Percentiles rank a stretch among this genome's conserved stretches.
Evolutionary conservation across 2,329 filamentous ascomycete species (phyloP).

Genomic region (Colletotrichum theobromicola): DNA sequence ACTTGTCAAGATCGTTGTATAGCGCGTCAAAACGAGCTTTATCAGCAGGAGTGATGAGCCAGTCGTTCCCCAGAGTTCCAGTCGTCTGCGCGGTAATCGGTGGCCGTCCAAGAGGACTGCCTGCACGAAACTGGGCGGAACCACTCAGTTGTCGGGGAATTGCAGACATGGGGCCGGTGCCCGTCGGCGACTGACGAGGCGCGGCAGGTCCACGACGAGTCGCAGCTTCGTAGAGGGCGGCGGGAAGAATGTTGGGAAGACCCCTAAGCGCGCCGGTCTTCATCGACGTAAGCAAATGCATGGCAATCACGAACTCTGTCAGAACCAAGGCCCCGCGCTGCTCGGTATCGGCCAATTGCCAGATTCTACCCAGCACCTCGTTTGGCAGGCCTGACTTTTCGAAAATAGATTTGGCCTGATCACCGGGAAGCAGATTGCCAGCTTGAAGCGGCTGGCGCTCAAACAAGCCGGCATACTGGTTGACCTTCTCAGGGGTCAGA

Average conservation of each 20-base stretch:
- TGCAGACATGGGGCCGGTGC: slow-evolving; percentile 63
- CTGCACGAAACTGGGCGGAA: slow-evolving; percentile 66
- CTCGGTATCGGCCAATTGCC: slow-evolving; percentile 93
- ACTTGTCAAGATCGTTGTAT: slow-evolving; percentile 83
- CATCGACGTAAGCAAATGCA: slow-evolving; percentile 93
- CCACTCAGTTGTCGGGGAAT: slow-evolving; percentile 87
- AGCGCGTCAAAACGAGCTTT: slow-evolving; percentile 88
- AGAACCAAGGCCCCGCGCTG: slow-evolving; percentile 85
- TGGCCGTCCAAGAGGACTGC: slow-evolving; percentile 60
- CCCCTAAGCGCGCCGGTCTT: slow-evolving; percentile 82
- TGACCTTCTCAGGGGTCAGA: slow-evolving; percentile 84
- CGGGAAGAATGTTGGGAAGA: slow-evolving; percentile 80
- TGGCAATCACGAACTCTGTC: slow-evolving; percentile 96
- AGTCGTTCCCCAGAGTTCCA: slow-evolving; percentile 57
- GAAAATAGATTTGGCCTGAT: slow-evolving; percentile 91
- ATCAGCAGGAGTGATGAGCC: slow-evolving; percentile 83
- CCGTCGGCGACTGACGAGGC: slow-evolving; percentile 55
- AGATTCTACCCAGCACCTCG: slow-evolving; percentile 91
- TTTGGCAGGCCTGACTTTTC: slow-evolving; percentile 91
- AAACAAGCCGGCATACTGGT: slow-evolving; percentile 88
- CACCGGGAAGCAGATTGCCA: slow-evolving; percentile 76
- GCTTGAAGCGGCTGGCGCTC: slow-evolving; percentile 83
- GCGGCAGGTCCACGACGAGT: slow-evolving; percentile 62
- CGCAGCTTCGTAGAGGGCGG: slow-evolving; percentile 89
- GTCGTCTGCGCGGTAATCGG: slow-evolving; percentile 50